Conservation (phyloP, 192 early-diverging fungal genomes). For the Coemansia pectinata region DNA sequence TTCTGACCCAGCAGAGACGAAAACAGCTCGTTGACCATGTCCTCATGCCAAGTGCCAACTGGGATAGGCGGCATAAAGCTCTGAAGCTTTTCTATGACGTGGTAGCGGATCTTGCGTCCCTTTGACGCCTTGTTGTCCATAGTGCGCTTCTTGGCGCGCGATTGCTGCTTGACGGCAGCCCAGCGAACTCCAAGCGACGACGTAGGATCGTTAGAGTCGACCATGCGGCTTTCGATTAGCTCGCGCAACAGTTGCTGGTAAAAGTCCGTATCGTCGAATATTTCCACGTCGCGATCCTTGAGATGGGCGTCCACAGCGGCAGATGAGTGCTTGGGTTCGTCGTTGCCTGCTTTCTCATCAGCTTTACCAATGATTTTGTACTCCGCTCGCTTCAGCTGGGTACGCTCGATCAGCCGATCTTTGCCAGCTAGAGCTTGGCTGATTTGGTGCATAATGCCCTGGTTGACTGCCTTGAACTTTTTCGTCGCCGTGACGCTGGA, state of each 20-base stretch:
- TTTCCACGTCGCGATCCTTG: slow-evolving; percentile 59
- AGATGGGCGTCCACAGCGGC: slow-evolving; percentile 66
- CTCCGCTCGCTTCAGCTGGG: slow-evolving; percentile 77
- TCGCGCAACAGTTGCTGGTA: slow-evolving; percentile 93
- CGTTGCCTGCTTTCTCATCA: slow-evolving; percentile 1
- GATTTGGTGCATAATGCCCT: slow-evolving; percentile 76
- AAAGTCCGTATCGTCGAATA: slow-evolving; percentile 97
- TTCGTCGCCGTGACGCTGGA: slow-evolving; percentile 72
- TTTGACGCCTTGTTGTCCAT: slow-evolving; percentile 92
- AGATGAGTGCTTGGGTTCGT: slow-evolving; percentile 59
- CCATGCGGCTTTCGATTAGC: slow-evolving; percentile 92
- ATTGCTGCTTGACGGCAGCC: slow-evolving; percentile 74
- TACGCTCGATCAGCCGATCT: slow-evolving; percentile 82
- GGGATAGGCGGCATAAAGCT: slow-evolving; percentile 97
- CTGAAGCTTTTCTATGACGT: slow-evolving; percentile 94
- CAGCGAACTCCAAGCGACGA: slow-evolving; percentile 73
- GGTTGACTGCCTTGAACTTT: slow-evolving; percentile 96
- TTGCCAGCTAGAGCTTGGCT: slow-evolving; percentile 66
- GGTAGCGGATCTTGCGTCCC: slow-evolving; percentile 88
- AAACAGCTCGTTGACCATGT: slow-evolving; percentile 91
- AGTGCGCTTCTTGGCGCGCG: slow-evolving; percentile 62
- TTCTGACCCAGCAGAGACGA: slow-evolving; percentile 76
- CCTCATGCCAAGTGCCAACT: slow-evolving; percentile 88
- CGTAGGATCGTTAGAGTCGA: slow-evolving; percentile 86
- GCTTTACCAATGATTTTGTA: slow-evolving; percentile 57